Percentiles rank a stretch among this genome's conserved stretches.
phyloP scores from a whole-genome alignment of 2,329 filamentous ascomycete genomes.

The Fusarium pseudocircinatum region DNA sequence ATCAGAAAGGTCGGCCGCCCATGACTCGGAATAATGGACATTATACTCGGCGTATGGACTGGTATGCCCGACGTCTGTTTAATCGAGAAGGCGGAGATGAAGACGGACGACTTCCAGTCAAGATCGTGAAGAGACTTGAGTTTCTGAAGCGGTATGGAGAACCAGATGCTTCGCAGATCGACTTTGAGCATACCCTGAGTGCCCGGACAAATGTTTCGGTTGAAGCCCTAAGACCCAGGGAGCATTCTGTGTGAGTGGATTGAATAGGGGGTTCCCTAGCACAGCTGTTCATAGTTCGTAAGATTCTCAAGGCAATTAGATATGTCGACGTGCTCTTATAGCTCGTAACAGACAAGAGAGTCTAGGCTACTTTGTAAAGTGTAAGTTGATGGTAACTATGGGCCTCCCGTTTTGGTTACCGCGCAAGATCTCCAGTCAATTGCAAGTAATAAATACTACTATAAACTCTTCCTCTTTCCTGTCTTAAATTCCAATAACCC shows the following conservation, averaged over 20 bases:
- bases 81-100: rapidly evolving
- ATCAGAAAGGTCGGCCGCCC: background rate
- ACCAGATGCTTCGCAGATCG: background rate
- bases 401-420: no score
- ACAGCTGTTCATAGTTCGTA: rapidly evolving
- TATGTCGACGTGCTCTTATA: background rate
- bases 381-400: no score
- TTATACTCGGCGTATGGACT: background rate
- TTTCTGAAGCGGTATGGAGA: background rate
- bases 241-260: rapidly evolving
- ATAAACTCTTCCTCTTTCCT: rapidly evolving
- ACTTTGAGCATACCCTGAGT: background rate
- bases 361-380: no score
- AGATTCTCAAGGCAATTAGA: no score
- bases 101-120: rapidly evolving
- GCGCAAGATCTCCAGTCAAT: background rate
- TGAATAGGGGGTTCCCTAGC: rapidly evolving
- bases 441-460: rapidly evolving
- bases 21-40: background rate
- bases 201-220: background rate
- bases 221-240: background rate
- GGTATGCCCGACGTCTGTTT: background rate
- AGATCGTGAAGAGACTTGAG: background rate
- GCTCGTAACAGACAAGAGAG: background rate
- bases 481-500: rapidly evolving